Evolutionary conservation across 108 stramenopile genomes (phyloP).

Genomic region (Hondaea fermentalgiana): DNA sequence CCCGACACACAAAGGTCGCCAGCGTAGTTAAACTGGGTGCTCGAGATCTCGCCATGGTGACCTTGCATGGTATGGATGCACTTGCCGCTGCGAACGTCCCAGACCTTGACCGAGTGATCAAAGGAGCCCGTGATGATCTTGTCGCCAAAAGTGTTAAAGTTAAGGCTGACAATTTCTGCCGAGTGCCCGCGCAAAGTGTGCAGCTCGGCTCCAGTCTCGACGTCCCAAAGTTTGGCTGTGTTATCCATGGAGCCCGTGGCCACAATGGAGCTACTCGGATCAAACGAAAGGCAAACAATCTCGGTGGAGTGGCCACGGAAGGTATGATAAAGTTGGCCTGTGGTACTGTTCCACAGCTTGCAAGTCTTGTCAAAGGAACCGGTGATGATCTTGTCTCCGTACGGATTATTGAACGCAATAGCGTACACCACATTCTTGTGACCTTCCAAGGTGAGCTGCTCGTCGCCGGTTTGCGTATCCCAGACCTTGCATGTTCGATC

Average conservation of each 20-base stretch:
- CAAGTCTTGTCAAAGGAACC: conserved; percentile 60
- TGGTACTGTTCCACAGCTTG: conserved; percentile 51
- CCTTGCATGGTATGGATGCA: conserved; percentile 52
- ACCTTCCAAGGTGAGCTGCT: conserved; percentile 55
- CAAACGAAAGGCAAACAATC: conserved; percentile 60
- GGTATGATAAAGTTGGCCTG: conserved; percentile 47
- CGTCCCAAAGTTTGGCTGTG: conserved; percentile 60
- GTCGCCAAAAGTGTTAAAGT: conserved; percentile 52
- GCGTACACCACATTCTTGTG: conserved; percentile 63
- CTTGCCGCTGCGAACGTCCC: conserved; percentile 55
- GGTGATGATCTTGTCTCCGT: conserved; percentile 58
- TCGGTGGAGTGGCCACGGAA: conserved; percentile 61
- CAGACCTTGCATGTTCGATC: conserved; percentile 63
- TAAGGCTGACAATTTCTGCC: conserved; percentile 55
- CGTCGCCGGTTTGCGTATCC: conserved; percentile 58
- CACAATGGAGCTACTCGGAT: conserved; percentile 48
- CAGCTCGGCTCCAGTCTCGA: conserved; percentile 55
- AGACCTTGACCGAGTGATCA: conserved; percentile 57
- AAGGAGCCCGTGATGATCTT: conserved; percentile 54
- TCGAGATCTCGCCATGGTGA: conserved; percentile 54
- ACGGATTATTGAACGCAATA: conserved; percentile 66
- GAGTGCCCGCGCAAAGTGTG: conserved; percentile 58
- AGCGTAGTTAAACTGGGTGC: conserved; percentile 46
- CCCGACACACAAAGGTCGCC: conserved; percentile 48
- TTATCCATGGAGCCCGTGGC: conserved; percentile 63